Evolutionary conservation across 2,329 filamentous ascomycete genomes (phyloP).

Genomic region (Nemania serpens): DNA sequence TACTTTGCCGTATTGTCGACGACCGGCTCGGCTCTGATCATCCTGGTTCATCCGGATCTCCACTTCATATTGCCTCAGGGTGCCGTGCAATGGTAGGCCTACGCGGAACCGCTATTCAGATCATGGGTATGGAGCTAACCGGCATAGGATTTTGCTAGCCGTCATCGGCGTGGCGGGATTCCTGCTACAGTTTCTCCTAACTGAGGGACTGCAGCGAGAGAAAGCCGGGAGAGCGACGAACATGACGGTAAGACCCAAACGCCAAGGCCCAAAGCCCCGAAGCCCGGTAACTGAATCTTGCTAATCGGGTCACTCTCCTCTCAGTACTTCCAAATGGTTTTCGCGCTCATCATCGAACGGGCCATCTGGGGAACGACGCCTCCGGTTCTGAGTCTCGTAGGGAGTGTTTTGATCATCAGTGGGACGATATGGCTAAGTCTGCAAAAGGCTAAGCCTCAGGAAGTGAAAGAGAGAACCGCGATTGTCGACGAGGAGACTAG

Average conservation of each 20-base stretch:
- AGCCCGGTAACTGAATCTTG: not conserved
- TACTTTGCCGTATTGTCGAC: constrained; percentile 75
- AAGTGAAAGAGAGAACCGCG: constrained; percentile 27
- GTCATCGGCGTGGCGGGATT: constrained; percentile 73
- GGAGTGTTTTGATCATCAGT: constrained; percentile 47
- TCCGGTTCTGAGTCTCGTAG: constrained; percentile 45
- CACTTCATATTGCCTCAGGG: constrained; percentile 44
- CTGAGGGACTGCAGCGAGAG: constrained; percentile 72
- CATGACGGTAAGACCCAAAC: constrained; percentile 39
- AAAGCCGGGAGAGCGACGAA: constrained; percentile 52
- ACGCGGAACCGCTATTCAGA: not conserved
- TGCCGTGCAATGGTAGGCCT: constrained; percentile 52
- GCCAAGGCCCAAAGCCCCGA: not conserved
- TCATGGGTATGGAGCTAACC: not conserved
- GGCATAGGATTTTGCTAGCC: constrained; percentile 57
- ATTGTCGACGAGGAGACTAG: constrained; percentile 45
- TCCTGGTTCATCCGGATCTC: constrained; percentile 53
- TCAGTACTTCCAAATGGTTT: constrained; percentile 43
- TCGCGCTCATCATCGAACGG: constrained; percentile 45
- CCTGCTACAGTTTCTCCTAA: constrained; percentile 77
- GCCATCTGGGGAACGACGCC: constrained; percentile 51
- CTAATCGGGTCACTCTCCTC: constrained; percentile 1
- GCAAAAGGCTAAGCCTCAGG: constrained; percentile 44
- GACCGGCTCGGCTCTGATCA: constrained; percentile 64
- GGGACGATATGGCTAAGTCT: constrained; percentile 49